Evolutionary conservation across 768 basidiomycete species (phyloP), one percentile per base, ranked within the genome.

Genomic region (Pulveroboletus frians): DNA sequence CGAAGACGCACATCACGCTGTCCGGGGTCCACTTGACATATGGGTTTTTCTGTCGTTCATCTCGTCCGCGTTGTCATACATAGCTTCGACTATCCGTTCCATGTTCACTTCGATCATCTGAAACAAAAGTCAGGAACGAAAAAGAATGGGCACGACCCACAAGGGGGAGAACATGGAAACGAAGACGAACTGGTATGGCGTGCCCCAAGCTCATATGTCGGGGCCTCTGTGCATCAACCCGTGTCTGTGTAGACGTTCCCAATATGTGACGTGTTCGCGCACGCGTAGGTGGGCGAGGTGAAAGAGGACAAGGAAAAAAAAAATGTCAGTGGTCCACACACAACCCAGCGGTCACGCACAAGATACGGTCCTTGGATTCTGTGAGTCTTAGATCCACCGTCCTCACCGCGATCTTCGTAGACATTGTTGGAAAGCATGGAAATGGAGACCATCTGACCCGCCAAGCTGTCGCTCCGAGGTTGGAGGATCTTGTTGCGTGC

Each of bases 81-180:
- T 63, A 14, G 55, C 26, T 18, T 50, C 53, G 21, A 63, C 50
- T 7, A 41, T 60, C 10, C 27, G 57, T 17, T 53, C 50, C 17
- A 63, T 30, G n/a, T n/a, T 55, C 14, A 65, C 60, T 49, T 65
- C 49, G 1, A 54, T 56, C 57, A 51, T 30, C 15, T 23, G 26
- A 5, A 26, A 26, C 23, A 3, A 26, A 26, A 7, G 13, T 54
- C 23, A 26, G 23, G 4, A 4, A 21, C 4, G 2, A 21, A 21
- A 21, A n/a, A 46, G 53, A 5, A 26, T 14, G 14, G 9, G 20
- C 3, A 5, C 9, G 18, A 21, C 15, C 34, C 5, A 5, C 36
- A 20, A 23, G 18, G 31, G 10, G 15, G 18, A 31, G 30, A 31
- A 13, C 7, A 31, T 13, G 13, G 30, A 5, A 23, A 39, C 13